These are phyloP conservation scores for Acephala macrosclerotiorum DNA, from an alignment of 2,329 filamentous ascomycete species.

Conservation along the genomic window DNA sequence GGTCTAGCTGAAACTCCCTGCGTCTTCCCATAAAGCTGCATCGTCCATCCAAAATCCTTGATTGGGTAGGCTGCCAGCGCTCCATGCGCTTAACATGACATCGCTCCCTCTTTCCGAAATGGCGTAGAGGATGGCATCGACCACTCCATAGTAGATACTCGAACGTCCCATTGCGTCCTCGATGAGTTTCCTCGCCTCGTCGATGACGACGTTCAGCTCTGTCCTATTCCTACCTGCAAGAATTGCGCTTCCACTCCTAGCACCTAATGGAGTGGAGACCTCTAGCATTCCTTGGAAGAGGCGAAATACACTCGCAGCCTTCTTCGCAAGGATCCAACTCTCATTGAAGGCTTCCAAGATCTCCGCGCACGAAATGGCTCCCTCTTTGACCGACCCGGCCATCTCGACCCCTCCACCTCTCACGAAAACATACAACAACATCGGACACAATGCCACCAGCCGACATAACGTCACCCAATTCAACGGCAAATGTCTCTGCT, in stretches of 20 bases:
- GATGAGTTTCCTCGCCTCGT: neutral
- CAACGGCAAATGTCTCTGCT: conserved; percentile 4
- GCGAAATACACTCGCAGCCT: neutral
- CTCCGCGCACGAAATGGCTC: neutral
- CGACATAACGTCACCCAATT: conserved; percentile 1
- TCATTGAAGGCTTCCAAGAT: neutral
- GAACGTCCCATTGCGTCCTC: neutral
- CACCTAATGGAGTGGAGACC: neutral
- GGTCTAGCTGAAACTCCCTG: neutral
- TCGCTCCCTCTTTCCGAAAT: neutral
- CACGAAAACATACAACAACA: neutral
- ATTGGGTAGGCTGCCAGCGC: neutral
- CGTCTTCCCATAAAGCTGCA: neutral
- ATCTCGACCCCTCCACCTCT: neutral
- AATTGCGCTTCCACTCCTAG: neutral
- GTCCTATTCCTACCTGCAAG: neutral
- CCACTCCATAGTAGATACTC: neutral
- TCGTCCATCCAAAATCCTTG: neutral
- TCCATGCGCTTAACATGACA: neutral
- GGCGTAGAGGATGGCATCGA: neutral
- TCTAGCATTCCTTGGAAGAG: neutral
- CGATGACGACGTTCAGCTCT: neutral
- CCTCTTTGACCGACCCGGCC: neutral
- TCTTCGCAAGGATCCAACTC: neutral
- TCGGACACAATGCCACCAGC: neutral